phyloP scores from a whole-genome alignment of 495 filamentous ascomycete species.

The Bathelium albidoporum region DNA sequence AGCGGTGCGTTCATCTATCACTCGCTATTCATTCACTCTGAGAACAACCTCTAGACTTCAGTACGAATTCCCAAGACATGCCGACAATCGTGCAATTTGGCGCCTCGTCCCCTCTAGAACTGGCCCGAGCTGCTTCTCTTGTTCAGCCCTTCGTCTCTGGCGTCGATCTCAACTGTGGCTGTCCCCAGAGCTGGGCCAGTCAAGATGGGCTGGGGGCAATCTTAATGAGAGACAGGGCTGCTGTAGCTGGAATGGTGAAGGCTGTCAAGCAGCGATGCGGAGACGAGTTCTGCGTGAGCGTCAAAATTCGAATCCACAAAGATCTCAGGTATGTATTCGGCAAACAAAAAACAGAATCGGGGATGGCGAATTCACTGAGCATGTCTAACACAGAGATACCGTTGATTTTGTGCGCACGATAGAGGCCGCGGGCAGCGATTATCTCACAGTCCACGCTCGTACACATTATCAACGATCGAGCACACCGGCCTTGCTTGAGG shows the following conservation, averaged over 20 bases:
- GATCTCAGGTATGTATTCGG: slow-evolving; percentile 37
- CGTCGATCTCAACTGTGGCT: slow-evolving; percentile 60
- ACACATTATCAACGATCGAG: slow-evolving; percentile 44
- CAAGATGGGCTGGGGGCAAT: slow-evolving; percentile 51
- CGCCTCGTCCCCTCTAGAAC: slow-evolving; percentile 43
- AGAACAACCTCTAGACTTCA: slow-evolving; percentile 35
- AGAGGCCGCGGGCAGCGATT: slow-evolving; percentile 36
- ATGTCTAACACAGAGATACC: slow-evolving; percentile 19
- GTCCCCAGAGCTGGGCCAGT: slow-evolving; percentile 60
- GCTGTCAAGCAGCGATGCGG: slow-evolving; percentile 34
- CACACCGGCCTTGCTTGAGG: slow-evolving; percentile 47
- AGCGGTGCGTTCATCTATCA: slow-evolving; percentile 33
- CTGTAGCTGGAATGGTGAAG: slow-evolving; percentile 50
- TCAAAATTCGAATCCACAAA: slow-evolving; percentile 56
- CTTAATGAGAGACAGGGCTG: slow-evolving; percentile 48
- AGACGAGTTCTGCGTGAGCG: slow-evolving; percentile 40
- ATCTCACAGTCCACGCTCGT: slow-evolving; percentile 55
- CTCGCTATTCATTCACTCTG: slow-evolving; percentile 1
- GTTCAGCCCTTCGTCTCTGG: slow-evolving; percentile 49
- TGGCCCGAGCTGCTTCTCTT: slow-evolving; percentile 49
- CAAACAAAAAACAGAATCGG: no score
- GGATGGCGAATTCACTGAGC: neutral
- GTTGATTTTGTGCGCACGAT: slow-evolving; percentile 23
- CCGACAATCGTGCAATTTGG: slow-evolving; percentile 50
- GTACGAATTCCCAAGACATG: slow-evolving; percentile 9